Base-by-base conservation (phyloP, 2,329 filamentous ascomycete species). In the Phaeomoniella chlamydospora region DNA sequence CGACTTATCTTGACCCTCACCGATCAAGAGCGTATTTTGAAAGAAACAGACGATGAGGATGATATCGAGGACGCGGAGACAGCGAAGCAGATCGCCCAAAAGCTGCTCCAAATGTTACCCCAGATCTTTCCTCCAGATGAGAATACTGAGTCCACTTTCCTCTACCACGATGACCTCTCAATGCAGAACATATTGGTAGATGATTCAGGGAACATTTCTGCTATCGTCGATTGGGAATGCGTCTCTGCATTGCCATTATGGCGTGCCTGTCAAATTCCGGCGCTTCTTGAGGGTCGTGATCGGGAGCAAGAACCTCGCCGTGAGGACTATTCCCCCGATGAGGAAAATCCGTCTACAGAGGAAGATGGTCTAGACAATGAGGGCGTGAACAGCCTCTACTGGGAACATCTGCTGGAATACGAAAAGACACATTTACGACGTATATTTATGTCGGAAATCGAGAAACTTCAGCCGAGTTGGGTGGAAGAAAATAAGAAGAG, bases 211-310 rank as follows among this genome's bases (percentile, higher is more conserved):
- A 38, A 39, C 0, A 41, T 65, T 4, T 58, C 56, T 1, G 61
- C 43, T 3, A 34, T 65, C 0, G 31, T 64, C 3, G 59, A 65
- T 41, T 67, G 59, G 59, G 59, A 66, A 37, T 63, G 54, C 30
- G 54, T 62, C 9, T 62, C 56, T 0, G 44, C 56, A 2, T 17
- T 62, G 37, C 62, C 61, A 4, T 42, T 54, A 11, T 67, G 60
- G 62, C 42, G 48, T 33, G 44, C 52, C 3, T 52, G 49, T 9
- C 36, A 48, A 15, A 32, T 52, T 16, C 59, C 61, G 5, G 41
- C 45, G 17, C 59, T 65, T 34, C 46, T 65, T 1, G 26, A 43
- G 33, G 18, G 29, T 6, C 29, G 17, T 14, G 14, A 29, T 10
- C 11, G 37, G 29, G 18, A 37, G 10, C 22, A 36, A 33, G n/a